Conservation (phyloP, 2,329 filamentous ascomycete genomes). For the Gyromitra esculenta region DNA sequence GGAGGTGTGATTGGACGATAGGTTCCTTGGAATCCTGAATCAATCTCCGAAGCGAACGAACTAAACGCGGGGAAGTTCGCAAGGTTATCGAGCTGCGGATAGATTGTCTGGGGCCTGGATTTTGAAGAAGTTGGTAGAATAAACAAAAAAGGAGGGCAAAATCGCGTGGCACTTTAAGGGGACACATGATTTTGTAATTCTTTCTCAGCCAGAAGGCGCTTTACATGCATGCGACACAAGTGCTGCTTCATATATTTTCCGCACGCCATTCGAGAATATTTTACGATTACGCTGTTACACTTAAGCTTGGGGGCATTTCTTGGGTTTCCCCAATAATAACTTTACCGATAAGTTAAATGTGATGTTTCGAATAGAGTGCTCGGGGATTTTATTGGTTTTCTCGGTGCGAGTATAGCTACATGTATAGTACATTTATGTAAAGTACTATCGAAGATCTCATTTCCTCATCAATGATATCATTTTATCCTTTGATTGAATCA, state of each 20-base stretch:
- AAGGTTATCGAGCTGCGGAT: background rate
- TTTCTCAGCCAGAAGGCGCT: background rate
- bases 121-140: background rate
- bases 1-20: no score
- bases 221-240: background rate
- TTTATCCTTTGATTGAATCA: slow-evolving; percentile 6
- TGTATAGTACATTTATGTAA: no score
- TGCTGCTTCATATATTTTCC: background rate
- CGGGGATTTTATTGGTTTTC: background rate
- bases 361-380: slow-evolving; percentile 2
- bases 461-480: slow-evolving; percentile 16
- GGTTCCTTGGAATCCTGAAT: no score
- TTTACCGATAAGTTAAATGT: background rate
- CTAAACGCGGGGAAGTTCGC: background rate
- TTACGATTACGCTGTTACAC: background rate
- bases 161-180: background rate
- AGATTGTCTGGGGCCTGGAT: background rate
- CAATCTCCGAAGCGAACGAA: background rate
- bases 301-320: background rate
- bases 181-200: slow-evolving; percentile 3
- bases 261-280: background rate
- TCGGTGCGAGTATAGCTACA: background rate
- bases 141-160: background rate
- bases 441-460: background rate
- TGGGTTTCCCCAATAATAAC: background rate